Evolutionary conservation across 225 moss, liverwort and hornwort genomes (phyloP), one percentile per base, ranked within the genome.

Genomic region (Sphagnum tenellum): DNA sequence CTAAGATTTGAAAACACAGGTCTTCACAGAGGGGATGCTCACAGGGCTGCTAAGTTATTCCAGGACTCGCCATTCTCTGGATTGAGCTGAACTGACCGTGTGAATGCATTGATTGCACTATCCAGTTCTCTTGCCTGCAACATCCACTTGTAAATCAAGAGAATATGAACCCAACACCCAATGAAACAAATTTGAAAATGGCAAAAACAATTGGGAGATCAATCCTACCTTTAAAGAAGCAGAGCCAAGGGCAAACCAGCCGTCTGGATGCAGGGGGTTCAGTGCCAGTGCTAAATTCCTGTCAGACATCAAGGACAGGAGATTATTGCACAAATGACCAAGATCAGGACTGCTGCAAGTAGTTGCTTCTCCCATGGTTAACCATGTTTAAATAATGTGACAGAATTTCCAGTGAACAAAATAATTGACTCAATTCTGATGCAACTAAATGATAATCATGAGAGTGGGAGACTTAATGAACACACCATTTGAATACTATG

Each of bases 171-270:
- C 14, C 29, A 58, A 29, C 7, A 12, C 8, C 1, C 14, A 11
- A 58, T 12, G 44, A 1, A 58, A 13, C 29, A 4, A 29, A 29
- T 29, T 29, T 29, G 29, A 29, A 0, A 29, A 29, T 29, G 29
- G 29, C 0, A 29, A 29, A 29, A 29, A 29, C 0, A 0, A 29
- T 29, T 29, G 29, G 11, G 8, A 9, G 45, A 5, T 9, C n/a
- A 50, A 4, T 49, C 82, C 76, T 79, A 95, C 95, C 78, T 98
- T 93, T 4, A 93, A 85, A 56, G 93, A 85, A 64, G 98, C 86
- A 70, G 98, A 98, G 45, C 98, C 98, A 66, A 98, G 86, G 60
- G 89, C 93, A 79, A 98, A 98, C 98, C 98, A 98, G 65, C 98
- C 98, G 73, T 98, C 98, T 49, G 93, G 93, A 70, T 93, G 89